phyloP scores from a whole-genome alignment of 2,329 filamentous ascomycete species.

The Onygenales sp. region DNA sequence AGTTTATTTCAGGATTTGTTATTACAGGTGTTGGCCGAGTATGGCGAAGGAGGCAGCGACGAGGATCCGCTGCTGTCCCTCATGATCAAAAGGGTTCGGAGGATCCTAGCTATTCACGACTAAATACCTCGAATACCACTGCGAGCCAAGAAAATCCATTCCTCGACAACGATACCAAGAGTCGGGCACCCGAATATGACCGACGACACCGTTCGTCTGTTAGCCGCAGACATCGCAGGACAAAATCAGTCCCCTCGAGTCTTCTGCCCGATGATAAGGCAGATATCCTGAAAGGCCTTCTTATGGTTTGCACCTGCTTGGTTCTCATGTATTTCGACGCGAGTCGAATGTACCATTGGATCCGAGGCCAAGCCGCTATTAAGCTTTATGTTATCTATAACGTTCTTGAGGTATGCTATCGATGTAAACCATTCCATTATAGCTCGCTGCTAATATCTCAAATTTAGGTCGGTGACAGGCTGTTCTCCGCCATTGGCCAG shows the following conservation, averaged over 20 bases:
- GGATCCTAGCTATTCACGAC: slow-evolving; percentile 12
- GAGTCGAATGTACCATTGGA: slow-evolving; percentile 95
- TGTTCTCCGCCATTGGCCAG: slow-evolving; percentile 85
- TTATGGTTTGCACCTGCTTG: slow-evolving; percentile 78
- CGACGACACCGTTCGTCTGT: slow-evolving; percentile 21
- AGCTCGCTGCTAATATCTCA: not conserved
- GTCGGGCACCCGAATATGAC: slow-evolving; percentile 10
- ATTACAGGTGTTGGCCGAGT: slow-evolving; percentile 70
- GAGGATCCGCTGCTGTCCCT: slow-evolving; percentile 8
- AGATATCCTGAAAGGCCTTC: slow-evolving; percentile 79
- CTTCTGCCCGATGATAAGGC: slow-evolving; percentile 87
- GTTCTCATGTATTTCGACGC: slow-evolving; percentile 87
- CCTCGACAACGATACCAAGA: slow-evolving; percentile 3
- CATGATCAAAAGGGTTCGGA: slow-evolving; percentile 15
- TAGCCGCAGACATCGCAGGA: slow-evolving; percentile 54
- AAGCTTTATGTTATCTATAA: slow-evolving; percentile 99
- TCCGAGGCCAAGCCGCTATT: slow-evolving; percentile 90
- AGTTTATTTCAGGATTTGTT: slow-evolving; percentile 65
- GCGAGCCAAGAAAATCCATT: slow-evolving; percentile 11
- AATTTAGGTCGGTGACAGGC: slow-evolving; percentile 63
- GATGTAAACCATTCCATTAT: not conserved
- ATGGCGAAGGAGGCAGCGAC: slow-evolving; percentile 48
- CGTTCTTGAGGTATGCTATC: slow-evolving; percentile 60
- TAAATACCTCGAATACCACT: slow-evolving; percentile 4
- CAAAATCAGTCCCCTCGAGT: slow-evolving; percentile 75